phyloP scores from a whole-genome alignment of 805 yeast genomes.

The Metschnikowia continentalis region DNA sequence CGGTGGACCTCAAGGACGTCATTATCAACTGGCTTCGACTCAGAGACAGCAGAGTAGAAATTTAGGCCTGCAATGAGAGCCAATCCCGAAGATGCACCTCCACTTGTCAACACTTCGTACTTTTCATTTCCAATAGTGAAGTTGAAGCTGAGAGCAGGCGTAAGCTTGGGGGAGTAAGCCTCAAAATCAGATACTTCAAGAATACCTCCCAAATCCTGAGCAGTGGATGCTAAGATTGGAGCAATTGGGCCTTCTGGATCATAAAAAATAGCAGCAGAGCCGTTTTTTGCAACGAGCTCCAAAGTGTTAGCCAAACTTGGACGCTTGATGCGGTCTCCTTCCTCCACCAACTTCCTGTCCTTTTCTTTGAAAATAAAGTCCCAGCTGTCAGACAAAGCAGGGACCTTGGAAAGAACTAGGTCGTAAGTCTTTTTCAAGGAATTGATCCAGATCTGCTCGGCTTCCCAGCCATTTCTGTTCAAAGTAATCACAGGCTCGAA shows the following conservation, averaged over 20 bases:
- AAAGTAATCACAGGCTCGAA: conserved; percentile 70
- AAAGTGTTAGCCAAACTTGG: conserved; percentile 64
- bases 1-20: conserved; percentile 52
- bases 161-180: conserved; percentile 50
- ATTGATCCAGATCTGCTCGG: conserved; percentile 21
- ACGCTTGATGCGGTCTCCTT: conserved; percentile 62
- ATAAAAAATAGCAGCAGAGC: conserved; percentile 73
- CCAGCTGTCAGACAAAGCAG: conserved; percentile 46
- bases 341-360: conserved; percentile 27
- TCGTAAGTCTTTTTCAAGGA: conserved; percentile 33
- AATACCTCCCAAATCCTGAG: conserved; percentile 61
- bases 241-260: conserved; percentile 80
- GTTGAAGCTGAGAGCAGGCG: conserved; percentile 24
- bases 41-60: conserved; percentile 36
- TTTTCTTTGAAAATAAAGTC: conserved; percentile 42
- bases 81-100: conserved; percentile 81
- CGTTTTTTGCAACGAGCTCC: conserved; percentile 65
- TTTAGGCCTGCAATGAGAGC: conserved; percentile 74
- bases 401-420: conserved; percentile 24
- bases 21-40: conserved; percentile 25
- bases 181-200: conserved; percentile 62
- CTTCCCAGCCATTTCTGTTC: conserved; percentile 50
- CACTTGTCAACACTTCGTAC: conserved; percentile 40
- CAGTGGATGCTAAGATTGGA: conserved; percentile 47
- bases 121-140: conserved; percentile 15